Percentiles rank a stretch among this genome's conserved stretches.
These are phyloP conservation scores for Tetracentron sinense DNA, from an alignment of 164 flowering plant species.

Conservation along the genomic window DNA sequence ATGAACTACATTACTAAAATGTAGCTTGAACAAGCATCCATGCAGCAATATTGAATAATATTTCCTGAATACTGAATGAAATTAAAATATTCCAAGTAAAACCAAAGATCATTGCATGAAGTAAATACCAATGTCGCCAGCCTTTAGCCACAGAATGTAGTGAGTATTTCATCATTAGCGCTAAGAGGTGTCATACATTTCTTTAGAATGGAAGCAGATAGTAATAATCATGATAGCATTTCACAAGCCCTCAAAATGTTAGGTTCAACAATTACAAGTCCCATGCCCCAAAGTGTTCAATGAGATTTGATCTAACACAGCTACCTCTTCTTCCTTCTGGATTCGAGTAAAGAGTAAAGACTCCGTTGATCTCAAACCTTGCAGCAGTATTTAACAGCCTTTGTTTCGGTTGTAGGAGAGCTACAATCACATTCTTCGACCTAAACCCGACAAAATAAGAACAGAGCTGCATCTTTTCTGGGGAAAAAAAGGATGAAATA, in stretches of 20 bases:
- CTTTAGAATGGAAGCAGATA: too few species aligned
- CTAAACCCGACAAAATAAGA: constrained; percentile 43
- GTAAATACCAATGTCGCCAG: too few species aligned
- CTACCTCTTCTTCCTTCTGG: neutral
- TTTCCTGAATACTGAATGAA: too few species aligned
- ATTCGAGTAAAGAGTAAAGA: constrained; percentile 11
- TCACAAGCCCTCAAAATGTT: neutral
- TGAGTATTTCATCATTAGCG: too few species aligned
- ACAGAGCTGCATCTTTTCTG: constrained; percentile 41
- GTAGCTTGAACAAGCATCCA: too few species aligned
- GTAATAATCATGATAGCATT: too few species aligned
- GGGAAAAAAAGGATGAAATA: constrained; percentile 14
- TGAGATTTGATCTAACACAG: constrained; percentile 10
- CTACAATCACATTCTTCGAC: constrained; percentile 53
- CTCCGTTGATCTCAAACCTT: constrained; percentile 39
- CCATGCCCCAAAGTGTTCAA: neutral
- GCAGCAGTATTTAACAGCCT: constrained; percentile 41
- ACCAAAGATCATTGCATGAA: too few species aligned
- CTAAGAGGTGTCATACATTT: too few species aligned
- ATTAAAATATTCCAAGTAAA: too few species aligned
- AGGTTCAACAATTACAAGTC: neutral
- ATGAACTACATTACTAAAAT: too few species aligned
- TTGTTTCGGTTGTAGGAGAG: constrained; percentile 44
- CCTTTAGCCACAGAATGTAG: too few species aligned
- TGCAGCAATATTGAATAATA: too few species aligned